Base-by-base conservation (phyloP, 805 yeast genomes). In the Yarrowia sp. region DNA sequence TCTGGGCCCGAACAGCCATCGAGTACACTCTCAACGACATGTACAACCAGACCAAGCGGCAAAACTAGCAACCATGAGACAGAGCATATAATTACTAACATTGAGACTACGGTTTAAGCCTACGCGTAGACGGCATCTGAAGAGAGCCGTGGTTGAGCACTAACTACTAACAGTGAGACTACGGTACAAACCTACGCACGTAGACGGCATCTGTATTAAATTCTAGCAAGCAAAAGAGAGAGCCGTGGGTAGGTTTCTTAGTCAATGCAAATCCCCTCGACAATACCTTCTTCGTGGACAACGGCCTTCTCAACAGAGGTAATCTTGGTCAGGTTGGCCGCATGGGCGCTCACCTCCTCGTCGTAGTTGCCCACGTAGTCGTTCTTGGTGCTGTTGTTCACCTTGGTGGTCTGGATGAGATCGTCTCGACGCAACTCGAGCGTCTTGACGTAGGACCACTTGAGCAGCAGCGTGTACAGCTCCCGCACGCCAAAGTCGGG, bases 361-460 rank as follows among this genome's bases (percentile, higher is more conserved):
- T 56, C 63, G 38, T 56, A 56, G 40, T 59, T 59, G 52, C 65
- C 52, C 52, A 59, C 65, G 32, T 56, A 79, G 97, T 93, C 78
- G 95, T 91, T n/a, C 82, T 94, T 69, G 97, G 93, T 68, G 93
- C 90, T 77, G 83, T 93, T 76, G 94, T 98, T 8, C 98, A 93
- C 79, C 85, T 94, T 78, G 93, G 93, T 77, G 97, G 93, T 49
- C 85, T 89, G 71, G 96, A 93, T 78, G 86, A 86, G 72, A 92
- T 93, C 75, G 91, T 93, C 97, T 88, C 88, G 70, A 91, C 89
- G 69, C 94, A 93, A 79, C 83, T 93, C 73, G 90, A 94, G 16
- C 86, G 89, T 59, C 65, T 59, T 59, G 42, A 59, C 41, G 35
- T 59, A 59, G 14, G 52, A 43, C 65, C 65, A 59, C 65, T 59